A percentile compares a stretch with the other conserved stretches of the same genome.
phyloP scores from a whole-genome alignment of 2,329 filamentous ascomycete species.

The Colletotrichum tropicale region DNA sequence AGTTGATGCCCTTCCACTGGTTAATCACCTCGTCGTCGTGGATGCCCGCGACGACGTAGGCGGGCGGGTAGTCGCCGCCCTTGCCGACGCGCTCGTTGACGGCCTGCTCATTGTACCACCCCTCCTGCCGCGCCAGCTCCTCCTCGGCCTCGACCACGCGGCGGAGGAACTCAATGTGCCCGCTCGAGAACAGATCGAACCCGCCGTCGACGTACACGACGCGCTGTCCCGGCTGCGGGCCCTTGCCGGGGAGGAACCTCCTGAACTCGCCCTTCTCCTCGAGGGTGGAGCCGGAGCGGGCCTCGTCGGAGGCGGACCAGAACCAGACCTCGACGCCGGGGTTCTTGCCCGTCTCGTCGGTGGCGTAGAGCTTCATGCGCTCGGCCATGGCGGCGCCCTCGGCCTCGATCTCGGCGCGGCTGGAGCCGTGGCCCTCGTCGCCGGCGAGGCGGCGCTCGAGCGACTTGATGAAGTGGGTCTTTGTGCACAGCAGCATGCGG shows the following conservation, averaged over 20 bases:
- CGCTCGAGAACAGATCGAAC: conserved; percentile 95
- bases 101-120: conserved; percentile 76
- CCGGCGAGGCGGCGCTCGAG: conserved; percentile 72
- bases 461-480: conserved; percentile 88
- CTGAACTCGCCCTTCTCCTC: conserved; percentile 71
- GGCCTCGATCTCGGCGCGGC: conserved; percentile 64
- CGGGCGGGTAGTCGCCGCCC: conserved; percentile 78
- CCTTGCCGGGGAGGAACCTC: conserved; percentile 72
- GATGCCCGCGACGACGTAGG: conserved; percentile 89
- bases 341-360: conserved; percentile 78
- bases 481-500: conserved; percentile 96
- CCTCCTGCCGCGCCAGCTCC: conserved; percentile 66
- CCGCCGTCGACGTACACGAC: conserved; percentile 96
- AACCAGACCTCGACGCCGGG: conserved; percentile 87
- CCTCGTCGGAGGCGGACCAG: conserved; percentile 67
- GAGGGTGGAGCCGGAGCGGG: conserved; percentile 45
- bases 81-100: conserved; percentile 66
- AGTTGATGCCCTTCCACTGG: conserved; percentile 95
- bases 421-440: conserved; percentile 72
- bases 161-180: conserved; percentile 93
- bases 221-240: conserved; percentile 76
- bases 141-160: conserved; percentile 78
- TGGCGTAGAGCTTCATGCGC: conserved; percentile 84
- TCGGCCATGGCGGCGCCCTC: conserved; percentile 74
- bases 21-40: conserved; percentile 97